Evolutionary conservation across 345 rosid genomes (phyloP).

Genomic region (Mercurialis annua): DNA sequence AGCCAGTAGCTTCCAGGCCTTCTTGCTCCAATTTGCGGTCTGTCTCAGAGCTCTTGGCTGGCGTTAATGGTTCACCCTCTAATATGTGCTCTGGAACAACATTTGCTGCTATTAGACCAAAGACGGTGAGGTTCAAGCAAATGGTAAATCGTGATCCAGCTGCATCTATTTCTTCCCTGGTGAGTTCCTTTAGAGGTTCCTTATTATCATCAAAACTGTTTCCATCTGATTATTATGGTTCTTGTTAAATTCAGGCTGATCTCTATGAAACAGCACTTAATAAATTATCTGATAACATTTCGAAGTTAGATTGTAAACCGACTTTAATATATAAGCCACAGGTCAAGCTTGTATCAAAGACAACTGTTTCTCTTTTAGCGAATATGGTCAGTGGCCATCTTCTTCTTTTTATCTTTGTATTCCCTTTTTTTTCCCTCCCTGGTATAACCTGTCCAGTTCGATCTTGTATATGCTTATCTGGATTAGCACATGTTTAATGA

Average conservation of each 20-base stretch:
- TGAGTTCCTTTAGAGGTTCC: constrained; percentile 16
- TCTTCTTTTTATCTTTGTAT: neutral
- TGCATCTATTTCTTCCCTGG: constrained; percentile 44
- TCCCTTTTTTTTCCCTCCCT: no score
- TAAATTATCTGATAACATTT: constrained; percentile 41
- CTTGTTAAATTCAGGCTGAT: constrained; percentile 40
- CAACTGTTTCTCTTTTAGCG: constrained; percentile 69
- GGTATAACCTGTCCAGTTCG: no score
- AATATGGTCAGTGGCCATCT: constrained; percentile 58
- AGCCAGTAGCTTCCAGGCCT: constrained; percentile 93
- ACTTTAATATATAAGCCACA: constrained; percentile 68
- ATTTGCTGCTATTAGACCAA: constrained; percentile 68
- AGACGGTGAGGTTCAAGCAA: constrained; percentile 65
- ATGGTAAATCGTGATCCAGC: constrained; percentile 33
- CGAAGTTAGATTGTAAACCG: constrained; percentile 37
- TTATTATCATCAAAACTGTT: constrained; percentile 9
- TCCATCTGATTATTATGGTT: constrained; percentile 18
- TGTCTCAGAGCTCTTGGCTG: constrained; percentile 70
- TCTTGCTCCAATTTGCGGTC: constrained; percentile 52
- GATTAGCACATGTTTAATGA: no score
- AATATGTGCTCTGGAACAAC: constrained; percentile 35
- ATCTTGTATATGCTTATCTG: no score
- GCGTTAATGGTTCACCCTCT: constrained; percentile 47
- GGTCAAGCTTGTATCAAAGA: constrained; percentile 80
- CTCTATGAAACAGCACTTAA: constrained; percentile 30